Base-by-base conservation (phyloP, 805 yeast genomes). In the Sugiyamaella floridensis region DNA sequence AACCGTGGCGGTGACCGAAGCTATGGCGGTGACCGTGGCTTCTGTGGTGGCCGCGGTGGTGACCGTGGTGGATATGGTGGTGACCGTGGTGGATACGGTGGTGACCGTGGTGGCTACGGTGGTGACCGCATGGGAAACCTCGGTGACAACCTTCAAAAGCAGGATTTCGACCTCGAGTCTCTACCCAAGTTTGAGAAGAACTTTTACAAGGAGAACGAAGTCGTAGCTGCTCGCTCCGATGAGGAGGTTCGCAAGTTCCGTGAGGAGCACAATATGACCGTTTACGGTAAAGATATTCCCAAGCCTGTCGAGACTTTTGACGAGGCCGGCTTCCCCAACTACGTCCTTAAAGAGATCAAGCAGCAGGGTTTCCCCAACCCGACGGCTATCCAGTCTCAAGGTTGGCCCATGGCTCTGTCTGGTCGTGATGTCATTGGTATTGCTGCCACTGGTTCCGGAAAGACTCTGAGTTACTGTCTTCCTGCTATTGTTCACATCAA, bases 341-440 rank as follows among this genome's bases (percentile, higher is more conserved):
- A 92, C 69, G 97, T 92, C 45, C 78, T 93, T 67, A 76, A 73
- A 55, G 97, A 92, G 77, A 90, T 93, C 63, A 81, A 86, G 73
- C 83, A 83, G 55, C 89, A 87, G 73, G 98, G 98, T 56, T 93
- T 93, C 76, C 93, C 84, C 52, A 80, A 76, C 60, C 99, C 99
- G 64, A 93, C 99, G 53, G 89, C 89, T 60, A 93, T 93, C 67
- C 99, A 93, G 77, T 89, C 97, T 73, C 99, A 93, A 77, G 99
- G 99, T 77, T 93, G 99, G 99, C 99, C 99, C 59, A 93, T 93
- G 99, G 99, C 99, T 67, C 78, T 90, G 55, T 83, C 92, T 64
- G 99, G 99, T 77, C 88, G 98, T 76, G 98, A 93, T 71, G 86
- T 93, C 92, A 87, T 93, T 73, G 99, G 99, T 79, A 85, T 93